Evolutionary conservation across 257 asterid genomes (phyloP).

Genomic region (Ilex asprella): DNA sequence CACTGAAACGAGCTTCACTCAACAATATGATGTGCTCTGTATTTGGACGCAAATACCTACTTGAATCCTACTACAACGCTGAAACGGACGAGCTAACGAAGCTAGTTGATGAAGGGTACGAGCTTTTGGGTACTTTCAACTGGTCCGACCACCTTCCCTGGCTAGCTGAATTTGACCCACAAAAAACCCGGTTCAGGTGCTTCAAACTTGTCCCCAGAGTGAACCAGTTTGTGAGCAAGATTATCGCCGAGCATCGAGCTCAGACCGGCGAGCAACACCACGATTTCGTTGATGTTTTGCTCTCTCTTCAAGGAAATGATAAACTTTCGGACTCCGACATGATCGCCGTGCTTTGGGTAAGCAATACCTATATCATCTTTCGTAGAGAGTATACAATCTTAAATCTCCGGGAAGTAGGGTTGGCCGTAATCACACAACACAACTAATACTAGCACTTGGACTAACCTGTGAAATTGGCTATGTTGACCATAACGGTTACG

Average conservation of each 20-base stretch:
- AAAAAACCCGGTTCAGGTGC: constrained; percentile 56
- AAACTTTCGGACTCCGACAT: constrained; percentile 64
- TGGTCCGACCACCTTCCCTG: constrained; percentile 78
- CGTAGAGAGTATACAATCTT: no score
- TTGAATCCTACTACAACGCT: constrained; percentile 10
- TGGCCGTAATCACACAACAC: no score
- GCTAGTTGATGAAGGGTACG: constrained; percentile 67
- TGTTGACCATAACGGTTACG: no score
- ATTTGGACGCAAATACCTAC: constrained; percentile 45
- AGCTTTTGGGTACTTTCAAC: constrained; percentile 46
- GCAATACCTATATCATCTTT: neutral
- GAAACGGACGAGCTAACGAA: constrained; percentile 36
- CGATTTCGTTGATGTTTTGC: constrained; percentile 62
- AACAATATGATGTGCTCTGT: constrained; percentile 71
- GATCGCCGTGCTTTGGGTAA: constrained; percentile 91
- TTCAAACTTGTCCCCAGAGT: constrained; percentile 59
- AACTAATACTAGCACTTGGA: no score
- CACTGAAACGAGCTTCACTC: constrained; percentile 58
- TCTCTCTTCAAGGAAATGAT: constrained; percentile 47
- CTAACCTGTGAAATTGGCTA: no score
- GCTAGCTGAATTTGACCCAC: constrained; percentile 54
- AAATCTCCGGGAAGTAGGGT: no score
- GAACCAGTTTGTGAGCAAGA: constrained; percentile 43
- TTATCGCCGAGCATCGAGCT: constrained; percentile 40
- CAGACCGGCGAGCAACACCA: constrained; percentile 3